These are phyloP conservation scores for Aspergillus egyptiacus DNA, from an alignment of 495 filamentous ascomycete species.

Conservation along the genomic window DNA sequence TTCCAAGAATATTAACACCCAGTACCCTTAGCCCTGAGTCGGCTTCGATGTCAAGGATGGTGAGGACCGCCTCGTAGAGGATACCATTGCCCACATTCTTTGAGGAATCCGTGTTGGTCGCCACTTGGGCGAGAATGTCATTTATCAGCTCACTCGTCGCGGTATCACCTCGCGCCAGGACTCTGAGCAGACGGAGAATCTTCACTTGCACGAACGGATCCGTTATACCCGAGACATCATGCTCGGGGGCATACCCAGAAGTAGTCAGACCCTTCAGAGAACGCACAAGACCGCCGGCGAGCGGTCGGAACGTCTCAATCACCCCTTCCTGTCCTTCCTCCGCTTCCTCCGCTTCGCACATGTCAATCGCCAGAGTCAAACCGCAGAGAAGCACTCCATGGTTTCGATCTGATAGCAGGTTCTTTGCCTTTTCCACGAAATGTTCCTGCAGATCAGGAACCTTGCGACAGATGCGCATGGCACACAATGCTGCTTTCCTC, in stretches of 20 bases:
- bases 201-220: slow-evolving; percentile 99
- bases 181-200: slow-evolving; percentile 77
- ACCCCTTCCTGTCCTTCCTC: slow-evolving; percentile 81
- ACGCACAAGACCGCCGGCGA: slow-evolving; percentile 74
- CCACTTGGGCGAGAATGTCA: slow-evolving; percentile 95
- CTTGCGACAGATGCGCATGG: slow-evolving; percentile 98
- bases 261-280: slow-evolving; percentile 84
- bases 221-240: slow-evolving; percentile 95
- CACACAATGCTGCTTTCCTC: slow-evolving; percentile 95
- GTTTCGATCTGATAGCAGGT: slow-evolving; percentile 83
- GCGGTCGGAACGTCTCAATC: slow-evolving; percentile 81
- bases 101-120: slow-evolving; percentile 94
- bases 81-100: slow-evolving; percentile 99
- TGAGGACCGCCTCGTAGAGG: slow-evolving; percentile 93
- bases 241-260: slow-evolving; percentile 95
- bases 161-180: slow-evolving; percentile 79
- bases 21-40: slow-evolving; percentile 89
- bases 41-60: slow-evolving; percentile 96
- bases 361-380: slow-evolving; percentile 80
- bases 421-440: slow-evolving; percentile 88
- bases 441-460: slow-evolving; percentile 96
- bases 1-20: slow-evolving; percentile 96
- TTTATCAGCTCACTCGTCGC: slow-evolving; percentile 95
- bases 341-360: slow-evolving; percentile 89
- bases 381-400: slow-evolving; percentile 93